Conservation (phyloP, 129 eudicot species). For the Tagetes patula region DNA sequence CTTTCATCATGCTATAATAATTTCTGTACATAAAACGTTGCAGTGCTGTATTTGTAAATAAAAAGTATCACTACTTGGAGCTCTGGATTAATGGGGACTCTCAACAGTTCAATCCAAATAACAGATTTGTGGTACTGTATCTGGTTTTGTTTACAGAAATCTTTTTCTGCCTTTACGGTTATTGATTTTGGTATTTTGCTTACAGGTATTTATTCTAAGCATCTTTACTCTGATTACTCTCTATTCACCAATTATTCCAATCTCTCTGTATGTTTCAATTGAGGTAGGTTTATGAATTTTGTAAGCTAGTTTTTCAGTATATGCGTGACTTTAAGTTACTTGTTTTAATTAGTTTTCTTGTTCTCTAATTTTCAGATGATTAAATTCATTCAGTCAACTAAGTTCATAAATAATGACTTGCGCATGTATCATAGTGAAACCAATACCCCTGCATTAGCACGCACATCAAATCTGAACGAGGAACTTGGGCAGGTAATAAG, state of each 20-base stretch:
- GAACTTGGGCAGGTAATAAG: constrained; percentile 93
- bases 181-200: constrained; percentile 22
- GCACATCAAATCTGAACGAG: constrained; percentile 96
- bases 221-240: constrained; percentile 93
- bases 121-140: constrained; percentile 67
- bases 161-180: constrained; percentile 22
- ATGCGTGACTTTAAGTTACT: not conserved
- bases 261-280: constrained; percentile 95
- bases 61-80: constrained; percentile 65
- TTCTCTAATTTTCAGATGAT: constrained; percentile 69
- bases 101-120: constrained; percentile 75
- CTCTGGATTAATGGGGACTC: constrained; percentile 49
- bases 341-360: constrained; percentile 13
- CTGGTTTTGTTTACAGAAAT: not conserved
- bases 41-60: constrained; percentile 82
- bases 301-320: constrained; percentile 14
- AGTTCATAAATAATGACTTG: constrained; percentile 91
- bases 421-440: constrained; percentile 91
- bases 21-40: constrained; percentile 26
- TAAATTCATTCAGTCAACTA: constrained; percentile 86
- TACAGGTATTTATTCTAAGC: constrained; percentile 73
- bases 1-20: constrained; percentile 18
- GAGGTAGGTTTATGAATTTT: constrained; percentile 55
- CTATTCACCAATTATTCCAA: constrained; percentile 94
- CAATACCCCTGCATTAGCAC: constrained; percentile 93